Evolutionary conservation across 139 green algal genomes (phyloP), one percentile per base, ranked within the genome.

Genomic region (Chlamydomonas sp.): DNA sequence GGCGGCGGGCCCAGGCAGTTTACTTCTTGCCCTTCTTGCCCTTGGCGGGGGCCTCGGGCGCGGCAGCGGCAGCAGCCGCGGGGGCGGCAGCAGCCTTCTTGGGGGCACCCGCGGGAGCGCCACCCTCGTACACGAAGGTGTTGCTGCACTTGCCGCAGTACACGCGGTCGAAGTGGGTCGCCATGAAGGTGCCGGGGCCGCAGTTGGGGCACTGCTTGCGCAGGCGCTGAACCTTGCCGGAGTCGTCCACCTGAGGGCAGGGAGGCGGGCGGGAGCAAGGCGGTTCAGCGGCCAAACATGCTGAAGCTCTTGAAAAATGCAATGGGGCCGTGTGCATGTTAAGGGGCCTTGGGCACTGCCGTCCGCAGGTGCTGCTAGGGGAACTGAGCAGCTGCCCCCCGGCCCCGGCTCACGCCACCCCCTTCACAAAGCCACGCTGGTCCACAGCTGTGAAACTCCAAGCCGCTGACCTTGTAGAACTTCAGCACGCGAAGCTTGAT

Each of bases 141-240:
- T 91, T 93, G 71, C 94, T 91, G 94, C 97, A 99, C 93, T 98
- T 98, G 93, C 98, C 98, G 94, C 98, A 99, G 96, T 99, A 98
- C 63, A 98, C 94, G 84, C 97, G 95, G 95, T 99, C 97, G 91
- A 97, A 98, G 95, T 99, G 97, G 62, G 96, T 98, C 78, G 98
- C 98, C 97, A 99, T 99, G 96, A 99, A 99, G 75, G 96, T 98
- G 77, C 97, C 98, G n/a, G 97, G 94, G 83, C 97, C 97, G 93
- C 97, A 99, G 79, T 94, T 90, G 80, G 97, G 97, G 97, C 97
- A 99, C 86, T 98, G 94, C 97, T 99, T 99, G 91, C 96, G 95
- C 87, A 99, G 93, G 82, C 97, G 96, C 91, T 97, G 93, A 77
- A 99, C 97, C 96, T 99, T 99, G 93, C 97, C 97, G 31, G 91